Evolutionary conservation across 2,329 filamentous ascomycete genomes (phyloP), one percentile per base, ranked within the genome.

Genomic region (Cladosporium sp.): DNA sequence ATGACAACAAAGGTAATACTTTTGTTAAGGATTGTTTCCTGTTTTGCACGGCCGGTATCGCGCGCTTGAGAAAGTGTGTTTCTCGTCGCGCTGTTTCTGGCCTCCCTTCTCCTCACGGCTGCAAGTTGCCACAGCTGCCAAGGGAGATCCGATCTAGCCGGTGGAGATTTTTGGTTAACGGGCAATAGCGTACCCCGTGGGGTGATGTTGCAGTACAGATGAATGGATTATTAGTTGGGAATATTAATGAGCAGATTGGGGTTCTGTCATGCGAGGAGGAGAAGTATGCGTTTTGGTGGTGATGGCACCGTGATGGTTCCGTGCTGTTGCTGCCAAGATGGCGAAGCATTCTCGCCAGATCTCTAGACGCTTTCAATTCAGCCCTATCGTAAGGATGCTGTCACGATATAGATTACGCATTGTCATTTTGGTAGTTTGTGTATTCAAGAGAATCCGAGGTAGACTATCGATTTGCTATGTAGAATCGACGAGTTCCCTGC

Each of bases 121-220:
- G n/a, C n/a, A n/a, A n/a, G n/a, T n/a, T n/a, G n/a, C n/a, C n/a
- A n/a, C n/a, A n/a, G n/a, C 36, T 34, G 43, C 43, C 43, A 36
- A 38, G 44, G 37, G 17, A 9, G 36, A 29, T 39, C 44, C 44
- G 44, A 12, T 15, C 20, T 19, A 40, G 20, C 44, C 44, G 44
- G 37, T 29, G n/a, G n/a, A 6, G n/a, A n/a, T n/a, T 20, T 37
- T 20, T 34, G 15, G 7, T 30, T 12, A 7, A 22, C 37, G 17
- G 19, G 11, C 18, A 34, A 32, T 20, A 39, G 37, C 22, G 20
- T 15, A 38, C 19, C n/a, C 17, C 44, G 36, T 47, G 44, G 36
- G 44, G 17, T 12, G 18, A 20, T 30, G 44, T 20, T 30, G 24
- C 34, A 39, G 36, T 32, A 17, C 34, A 29, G 36, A 29, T 39